These are phyloP conservation scores for Trichoderma virens DNA, from an alignment of 495 filamentous ascomycete genomes.

Conservation along the genomic window DNA sequence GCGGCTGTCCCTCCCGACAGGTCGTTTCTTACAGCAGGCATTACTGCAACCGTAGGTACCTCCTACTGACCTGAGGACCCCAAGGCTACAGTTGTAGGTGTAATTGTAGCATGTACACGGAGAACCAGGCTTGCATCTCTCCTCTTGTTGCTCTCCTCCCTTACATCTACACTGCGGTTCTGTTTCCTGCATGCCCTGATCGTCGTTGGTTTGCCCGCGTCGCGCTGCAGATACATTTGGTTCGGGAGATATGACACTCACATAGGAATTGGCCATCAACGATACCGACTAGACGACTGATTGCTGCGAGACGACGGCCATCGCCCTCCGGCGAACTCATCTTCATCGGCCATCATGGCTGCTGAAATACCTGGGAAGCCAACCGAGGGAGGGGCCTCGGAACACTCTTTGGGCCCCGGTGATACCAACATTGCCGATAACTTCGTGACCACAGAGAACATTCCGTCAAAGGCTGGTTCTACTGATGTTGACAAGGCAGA, in stretches of 20 bases:
- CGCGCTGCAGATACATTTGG: background rate
- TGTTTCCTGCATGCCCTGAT: background rate
- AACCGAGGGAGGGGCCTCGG: background rate
- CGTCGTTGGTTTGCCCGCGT: background rate
- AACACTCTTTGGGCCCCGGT: background rate
- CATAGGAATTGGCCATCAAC: background rate
- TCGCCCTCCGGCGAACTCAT: background rate
- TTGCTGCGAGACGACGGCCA: background rate
- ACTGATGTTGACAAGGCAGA: background rate
- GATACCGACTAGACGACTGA: background rate
- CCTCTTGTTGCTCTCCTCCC: background rate
- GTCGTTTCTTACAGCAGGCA: background rate
- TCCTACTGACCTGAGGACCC: background rate
- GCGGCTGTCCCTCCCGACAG: background rate
- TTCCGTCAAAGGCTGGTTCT: background rate
- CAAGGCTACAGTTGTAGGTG: no score
- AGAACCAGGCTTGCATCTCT: background rate
- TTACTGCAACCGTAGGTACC: background rate
- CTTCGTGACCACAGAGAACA: background rate
- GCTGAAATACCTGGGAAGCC: background rate
- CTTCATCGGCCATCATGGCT: background rate
- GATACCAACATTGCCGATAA: background rate
- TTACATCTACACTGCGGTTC: background rate
- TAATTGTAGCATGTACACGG: background rate
- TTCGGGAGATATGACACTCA: background rate